phyloP scores from a whole-genome alignment of 2,329 filamentous ascomycete genomes.

The Penicillium sp. region DNA sequence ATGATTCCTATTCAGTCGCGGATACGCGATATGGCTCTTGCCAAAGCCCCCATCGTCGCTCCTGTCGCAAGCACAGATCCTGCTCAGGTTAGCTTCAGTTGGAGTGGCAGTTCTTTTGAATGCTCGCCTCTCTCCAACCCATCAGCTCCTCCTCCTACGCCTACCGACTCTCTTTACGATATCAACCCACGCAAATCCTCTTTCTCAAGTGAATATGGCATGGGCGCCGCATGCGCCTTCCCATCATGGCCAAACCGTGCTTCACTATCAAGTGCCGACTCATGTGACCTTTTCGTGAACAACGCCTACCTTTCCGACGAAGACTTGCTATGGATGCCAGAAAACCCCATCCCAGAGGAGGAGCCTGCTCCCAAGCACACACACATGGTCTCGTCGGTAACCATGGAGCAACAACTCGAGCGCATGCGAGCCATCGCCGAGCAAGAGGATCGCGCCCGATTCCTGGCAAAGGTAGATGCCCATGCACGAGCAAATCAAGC shows the following conservation, averaged over 20 bases:
- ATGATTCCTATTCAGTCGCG: slow-evolving; percentile 27
- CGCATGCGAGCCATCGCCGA: slow-evolving; percentile 37
- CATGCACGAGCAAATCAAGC: slow-evolving; percentile 43
- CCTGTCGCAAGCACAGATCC: slow-evolving; percentile 25
- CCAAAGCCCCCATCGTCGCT: slow-evolving; percentile 18
- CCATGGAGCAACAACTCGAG: slow-evolving; percentile 43
- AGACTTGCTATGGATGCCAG: slow-evolving; percentile 39
- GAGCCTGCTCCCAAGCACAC: slow-evolving; percentile 20
- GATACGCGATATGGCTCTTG: slow-evolving; percentile 21
- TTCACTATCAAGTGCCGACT: slow-evolving; percentile 35
- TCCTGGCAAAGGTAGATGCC: slow-evolving; percentile 43
- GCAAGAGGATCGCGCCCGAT: slow-evolving; percentile 39
- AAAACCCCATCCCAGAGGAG: slow-evolving; percentile 31
- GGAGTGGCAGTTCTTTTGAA: slow-evolving; percentile 23
- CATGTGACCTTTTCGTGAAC: slow-evolving; percentile 32
- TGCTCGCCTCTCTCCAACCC: slow-evolving; percentile 34
- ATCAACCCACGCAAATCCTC: slow-evolving; percentile 45
- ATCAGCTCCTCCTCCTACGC: slow-evolving; percentile 41
- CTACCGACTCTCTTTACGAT: slow-evolving; percentile 39
- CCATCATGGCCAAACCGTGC: slow-evolving; percentile 47
- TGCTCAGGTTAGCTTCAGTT: slow-evolving; percentile 22
- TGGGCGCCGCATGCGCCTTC: slow-evolving; percentile 45
- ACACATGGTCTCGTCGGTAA: slow-evolving; percentile 26
- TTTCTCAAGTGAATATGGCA: slow-evolving; percentile 40
- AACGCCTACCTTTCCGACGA: slow-evolving; percentile 46